Base-by-base conservation (phyloP, 2,329 filamentous ascomycete species). In the Colletotrichum musicola region DNA sequence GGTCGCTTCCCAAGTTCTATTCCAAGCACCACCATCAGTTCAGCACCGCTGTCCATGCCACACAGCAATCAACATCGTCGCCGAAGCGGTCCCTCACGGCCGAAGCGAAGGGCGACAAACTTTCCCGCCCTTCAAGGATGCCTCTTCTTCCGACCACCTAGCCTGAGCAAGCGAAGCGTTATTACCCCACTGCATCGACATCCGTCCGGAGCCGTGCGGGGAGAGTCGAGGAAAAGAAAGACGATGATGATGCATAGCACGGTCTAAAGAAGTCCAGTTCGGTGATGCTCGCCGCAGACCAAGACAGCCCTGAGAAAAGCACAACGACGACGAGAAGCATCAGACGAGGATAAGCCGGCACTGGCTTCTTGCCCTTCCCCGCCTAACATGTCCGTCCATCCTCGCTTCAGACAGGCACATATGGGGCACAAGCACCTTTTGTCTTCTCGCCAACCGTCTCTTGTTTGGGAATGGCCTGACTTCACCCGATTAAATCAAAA, bases 381-480 rank as follows among this genome's bases (percentile, higher is more conserved):
- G 16, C 16, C 40, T 42, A 27, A 38, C 12, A 27, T 27, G 40
- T n/a, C 13, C 22, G 40, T n/a, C 13, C 22, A 25, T 4, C 22
- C 40, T 42, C 56, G 56, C 56, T 44, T 46, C 51, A 51, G 40
- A n/a, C 44, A 55, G n/a, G 18, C 18, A 42, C 30, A 35, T 9
- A 10, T 7, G 30, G 35, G 14, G 16, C 18, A 27, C 25, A 22
- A 20, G 40, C 42, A 44, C 6, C 4, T 10, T 49, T 20, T 12
- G 20, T 27, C 22, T 13, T 40, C 22, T 42, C 20, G 22, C 40
- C 40, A 42, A 22, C 62, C 61, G 54, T 54, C 53, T 60, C 65
- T 60, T 38, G 42, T 60, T 60, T 65, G 62, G 42, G 49, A 65
- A 47, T 60, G 55, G 62, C 44, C 49, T 51, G 65, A 65, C 56